Evolutionary conservation across 2,329 filamentous ascomycete genomes (phyloP), one percentile per base, ranked within the genome.

Genomic region (Nannizzia gypsea): DNA sequence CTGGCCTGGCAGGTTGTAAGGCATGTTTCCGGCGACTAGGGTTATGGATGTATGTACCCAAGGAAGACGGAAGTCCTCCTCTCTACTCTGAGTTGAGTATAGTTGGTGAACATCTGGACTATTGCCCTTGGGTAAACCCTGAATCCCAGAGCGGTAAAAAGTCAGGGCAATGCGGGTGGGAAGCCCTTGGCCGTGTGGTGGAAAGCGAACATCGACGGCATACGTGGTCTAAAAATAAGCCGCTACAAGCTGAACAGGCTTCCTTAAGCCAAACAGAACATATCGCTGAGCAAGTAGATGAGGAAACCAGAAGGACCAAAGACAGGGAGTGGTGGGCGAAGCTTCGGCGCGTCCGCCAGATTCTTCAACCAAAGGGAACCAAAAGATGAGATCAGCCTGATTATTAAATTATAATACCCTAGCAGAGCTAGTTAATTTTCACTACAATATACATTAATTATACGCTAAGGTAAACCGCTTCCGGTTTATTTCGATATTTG

Each of bases 31-130:
- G 93, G 61, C 84, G 91, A 1, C 78, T 97, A 0, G 93, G 93
- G 0, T 79, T 99, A 1, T 99, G 93, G 93, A 87, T 99, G 78
- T 97, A 95, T 71, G 87, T 85, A 68, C 86, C 85, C 71, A 90
- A 86, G 72, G 82, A 83, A 66, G 81, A 87, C 31, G 73, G 71
- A 15, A 69, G 69, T 13, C 59, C 66, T 0, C 64, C 71, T 11
- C 66, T 74, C 6, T 73, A 73, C 59, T 68, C 69, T 3, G 80
- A 83, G 60, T 78, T 93, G 1, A 85, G 92, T 67, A 83, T 84
- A 3, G 73, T 86, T 1, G 79, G 80, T 3, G 87, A 91, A 70
- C 89, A 93, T 71, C 83, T 89, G 63, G 88, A 89, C 67, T 93
- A 91, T 68, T 93, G 89, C 65, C 89, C 89, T 0, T 93, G 89